Conservation (phyloP, 2,329 filamentous ascomycete genomes). For the Tolypocladium album region DNA sequence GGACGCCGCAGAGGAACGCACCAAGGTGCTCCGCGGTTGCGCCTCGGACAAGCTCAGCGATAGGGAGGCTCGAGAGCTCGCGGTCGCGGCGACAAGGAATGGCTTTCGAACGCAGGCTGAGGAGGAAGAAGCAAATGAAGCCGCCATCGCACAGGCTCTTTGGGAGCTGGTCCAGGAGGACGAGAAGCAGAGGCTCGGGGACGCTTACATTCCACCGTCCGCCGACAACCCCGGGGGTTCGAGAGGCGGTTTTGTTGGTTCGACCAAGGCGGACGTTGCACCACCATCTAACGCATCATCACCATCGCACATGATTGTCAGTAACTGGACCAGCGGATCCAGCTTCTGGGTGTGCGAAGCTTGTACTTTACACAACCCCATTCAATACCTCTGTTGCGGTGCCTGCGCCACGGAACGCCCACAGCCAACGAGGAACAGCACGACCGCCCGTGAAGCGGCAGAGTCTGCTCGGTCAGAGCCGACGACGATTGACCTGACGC, state of each 20-base stretch:
- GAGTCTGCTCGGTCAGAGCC: constrained; percentile 5
- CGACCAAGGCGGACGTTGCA: constrained; percentile 2
- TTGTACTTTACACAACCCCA: constrained; percentile 48
- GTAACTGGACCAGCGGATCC: background rate
- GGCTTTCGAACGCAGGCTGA: constrained; percentile 78
- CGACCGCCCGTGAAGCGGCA: constrained; percentile 8
- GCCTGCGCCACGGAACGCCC: constrained; percentile 39
- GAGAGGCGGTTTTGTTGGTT: constrained; percentile 21
- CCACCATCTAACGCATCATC: background rate
- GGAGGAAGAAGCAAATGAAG: constrained; percentile 80
- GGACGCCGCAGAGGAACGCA: constrained; percentile 58
- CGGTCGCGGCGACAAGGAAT: constrained; percentile 52
- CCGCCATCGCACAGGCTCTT: constrained; percentile 73
- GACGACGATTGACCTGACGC: constrained; percentile 22
- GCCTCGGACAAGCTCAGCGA: constrained; percentile 59
- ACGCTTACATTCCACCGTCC: constrained; percentile 37
- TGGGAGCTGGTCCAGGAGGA: constrained; percentile 80
- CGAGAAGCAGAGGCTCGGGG: constrained; percentile 44
- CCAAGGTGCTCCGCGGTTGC: constrained; percentile 60
- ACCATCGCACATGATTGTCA: background rate
- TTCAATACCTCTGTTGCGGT: constrained; percentile 41
- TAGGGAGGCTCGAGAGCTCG: constrained; percentile 53
- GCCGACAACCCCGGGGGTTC: constrained; percentile 39
- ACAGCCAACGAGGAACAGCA: too few species aligned
- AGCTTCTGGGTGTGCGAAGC: constrained; percentile 39